These are phyloP conservation scores for Leishmania tarentolae DNA, from an alignment of 208 protist genomes.

Conservation along the genomic window DNA sequence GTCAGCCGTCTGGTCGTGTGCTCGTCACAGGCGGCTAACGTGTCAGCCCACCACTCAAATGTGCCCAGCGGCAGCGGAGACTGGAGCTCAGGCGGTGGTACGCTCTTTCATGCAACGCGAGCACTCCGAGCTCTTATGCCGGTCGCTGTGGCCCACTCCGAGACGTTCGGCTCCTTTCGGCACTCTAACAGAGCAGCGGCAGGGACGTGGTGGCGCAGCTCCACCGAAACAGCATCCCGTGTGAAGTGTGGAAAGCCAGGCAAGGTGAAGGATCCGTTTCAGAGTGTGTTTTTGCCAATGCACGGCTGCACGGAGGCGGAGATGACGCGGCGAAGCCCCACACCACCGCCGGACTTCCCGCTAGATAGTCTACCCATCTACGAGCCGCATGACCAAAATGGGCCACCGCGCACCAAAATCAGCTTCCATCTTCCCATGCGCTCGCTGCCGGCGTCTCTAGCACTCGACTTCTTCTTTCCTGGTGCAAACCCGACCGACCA, in stretches of 20 bases:
- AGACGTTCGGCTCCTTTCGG: slow-evolving; percentile 2
- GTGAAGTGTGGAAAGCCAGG: not conserved
- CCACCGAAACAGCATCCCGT: not conserved
- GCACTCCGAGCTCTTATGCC: slow-evolving; percentile 12
- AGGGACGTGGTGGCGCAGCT: slow-evolving; percentile 8
- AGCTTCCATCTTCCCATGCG: slow-evolving; percentile 21
- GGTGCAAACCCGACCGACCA: not conserved
- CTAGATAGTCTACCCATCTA: slow-evolving; percentile 54
- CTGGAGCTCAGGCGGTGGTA: not conserved
- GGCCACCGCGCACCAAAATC: slow-evolving; percentile 40
- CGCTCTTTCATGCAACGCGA: slow-evolving; percentile 11
- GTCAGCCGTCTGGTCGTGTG: not conserved
- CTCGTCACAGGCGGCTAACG: not conserved
- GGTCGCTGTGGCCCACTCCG: slow-evolving; percentile 8
- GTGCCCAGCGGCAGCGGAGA: not conserved
- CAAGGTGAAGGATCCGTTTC: slow-evolving; percentile 6
- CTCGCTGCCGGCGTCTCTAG: slow-evolving; percentile 12
- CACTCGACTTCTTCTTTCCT: slow-evolving; percentile 1
- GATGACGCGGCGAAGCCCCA: not conserved
- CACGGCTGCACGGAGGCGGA: not conserved
- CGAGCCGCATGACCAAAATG: slow-evolving; percentile 52
- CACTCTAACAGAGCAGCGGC: not conserved
- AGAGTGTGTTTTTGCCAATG: not conserved
- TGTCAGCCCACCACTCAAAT: not conserved
- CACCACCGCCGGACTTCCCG: slow-evolving; percentile 23